Base-by-base conservation (phyloP, 257 asterid species). In the Solanum corneliomulleri region DNA sequence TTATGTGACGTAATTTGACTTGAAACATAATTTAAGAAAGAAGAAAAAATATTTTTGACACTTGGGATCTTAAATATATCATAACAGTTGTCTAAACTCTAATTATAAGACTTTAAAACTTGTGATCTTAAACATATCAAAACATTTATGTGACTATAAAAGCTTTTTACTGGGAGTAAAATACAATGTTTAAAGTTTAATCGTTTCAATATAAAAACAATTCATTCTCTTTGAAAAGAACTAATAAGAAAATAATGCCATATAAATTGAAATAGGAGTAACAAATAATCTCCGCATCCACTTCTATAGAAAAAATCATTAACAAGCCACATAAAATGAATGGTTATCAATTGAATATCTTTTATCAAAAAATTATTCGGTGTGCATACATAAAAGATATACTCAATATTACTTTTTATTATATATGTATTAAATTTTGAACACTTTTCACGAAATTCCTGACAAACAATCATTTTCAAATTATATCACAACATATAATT, bases 11-110 rank as follows among this genome's bases (percentile, higher is more conserved):
- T 75, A 75, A 23, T 72, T 72, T 35, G 16, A 72, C 1, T 72
- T 2, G 0, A 9, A 35, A 35, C 0, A 47, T 0, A 72, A 35
- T 71, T 15, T 35, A 35, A 35, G 9, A 20, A 75, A 39, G 5
- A 12, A 3, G 0, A 9, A 39, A 39, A 0, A 2, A 12, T 0
- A 1, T 0, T n/a, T 41, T 23, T 23, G 0, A 75, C 42, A 75
- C 21, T 39, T 41, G 58, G 1, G 7, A 75, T 23, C 7, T 6
- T 41, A 41, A 74, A 75, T 3, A 75, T 75, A n/a, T 2, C 23
- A 41, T 75, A 41, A 39, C 3, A 75, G 12, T 75, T 23, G 0
- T 41, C 11, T 11, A 5, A 31, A 21, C 78, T 71, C 8, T 72
- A 14, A 0, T 33, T 33, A 35, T 11, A 71, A 70, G 45, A 10